Conservation (phyloP, 208 protist genomes). For the Crithidia expoeki region DNA sequence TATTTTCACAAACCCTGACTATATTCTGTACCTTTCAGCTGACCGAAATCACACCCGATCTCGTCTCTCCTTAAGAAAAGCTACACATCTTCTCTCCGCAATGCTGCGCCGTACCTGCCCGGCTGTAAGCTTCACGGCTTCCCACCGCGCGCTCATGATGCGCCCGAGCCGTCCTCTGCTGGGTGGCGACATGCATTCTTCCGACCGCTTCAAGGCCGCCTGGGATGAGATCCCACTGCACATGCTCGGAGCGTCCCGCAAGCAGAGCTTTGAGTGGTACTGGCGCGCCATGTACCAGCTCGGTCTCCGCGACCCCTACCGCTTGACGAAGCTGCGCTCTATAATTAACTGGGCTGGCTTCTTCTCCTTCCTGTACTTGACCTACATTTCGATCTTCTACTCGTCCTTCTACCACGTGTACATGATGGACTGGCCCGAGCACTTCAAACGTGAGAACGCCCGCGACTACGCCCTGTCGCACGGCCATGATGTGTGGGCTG, state of each 20-base stretch:
- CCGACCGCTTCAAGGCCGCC: constrained; percentile 80
- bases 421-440: constrained; percentile 77
- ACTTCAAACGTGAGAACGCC: constrained; percentile 82
- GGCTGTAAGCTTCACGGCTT: constrained; percentile 82
- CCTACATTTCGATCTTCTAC: constrained; percentile 79
- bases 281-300: constrained; percentile 83
- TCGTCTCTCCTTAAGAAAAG: neutral
- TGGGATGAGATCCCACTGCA: constrained; percentile 86
- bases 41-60: neutral
- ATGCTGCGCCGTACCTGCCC: constrained; percentile 84
- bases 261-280: constrained; percentile 82
- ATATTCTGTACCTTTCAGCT: neutral
- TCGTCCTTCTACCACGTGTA: constrained; percentile 77
- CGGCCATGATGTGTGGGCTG: constrained; percentile 81
- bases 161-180: constrained; percentile 68
- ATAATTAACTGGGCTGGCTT: constrained; percentile 71
- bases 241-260: constrained; percentile 64
- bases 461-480: constrained; percentile 75
- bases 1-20: constrained; percentile 1
- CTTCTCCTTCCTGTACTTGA: constrained; percentile 74
- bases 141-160: constrained; percentile 77
- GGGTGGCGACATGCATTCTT: constrained; percentile 79
- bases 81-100: neutral
- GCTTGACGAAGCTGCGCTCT: constrained; percentile 73
- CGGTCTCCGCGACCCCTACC: constrained; percentile 68